Conservation (phyloP, 2,329 filamentous ascomycete genomes). For the Venturia aucupariae region DNA sequence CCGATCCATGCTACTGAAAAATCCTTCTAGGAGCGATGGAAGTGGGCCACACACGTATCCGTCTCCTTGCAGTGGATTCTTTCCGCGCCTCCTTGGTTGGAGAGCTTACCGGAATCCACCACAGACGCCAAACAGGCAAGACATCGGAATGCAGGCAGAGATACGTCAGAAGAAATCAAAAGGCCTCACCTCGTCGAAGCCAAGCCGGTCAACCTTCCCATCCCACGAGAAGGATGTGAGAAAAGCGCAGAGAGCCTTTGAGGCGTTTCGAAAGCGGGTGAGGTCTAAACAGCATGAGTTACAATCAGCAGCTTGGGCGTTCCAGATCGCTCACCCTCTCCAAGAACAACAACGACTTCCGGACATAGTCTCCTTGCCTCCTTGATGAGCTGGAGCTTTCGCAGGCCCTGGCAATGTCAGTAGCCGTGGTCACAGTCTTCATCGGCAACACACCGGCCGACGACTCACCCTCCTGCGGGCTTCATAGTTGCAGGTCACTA, state of each 20-base stretch:
- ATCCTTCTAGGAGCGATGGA: not conserved
- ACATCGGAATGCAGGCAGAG: not conserved
- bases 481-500: conserved; percentile 91
- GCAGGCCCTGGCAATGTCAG: conserved; percentile 37
- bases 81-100: not conserved
- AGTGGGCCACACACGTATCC: not conserved
- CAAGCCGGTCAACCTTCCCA: conserved; percentile 66
- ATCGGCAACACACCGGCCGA: not conserved
- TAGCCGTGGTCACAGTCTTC: not conserved
- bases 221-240: conserved; percentile 70
- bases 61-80: conserved; percentile 2
- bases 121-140: not conserved
- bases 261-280: conserved; percentile 71
- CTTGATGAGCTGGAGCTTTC: conserved; percentile 76
- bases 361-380: conserved; percentile 76
- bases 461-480: conserved; percentile 53
- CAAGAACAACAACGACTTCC: conserved; percentile 73
- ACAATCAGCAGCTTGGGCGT: not conserved
- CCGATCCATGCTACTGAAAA: not conserved
- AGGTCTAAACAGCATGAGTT: conserved; percentile 48
- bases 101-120: not conserved
- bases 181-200: conserved; percentile 72
- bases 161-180: not conserved
- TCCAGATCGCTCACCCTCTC: conserved; percentile 44
- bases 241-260: conserved; percentile 69